Evolutionary conservation across 768 basidiomycete genomes (phyloP).

Genomic region (Sporobolomyces phaffii): DNA sequence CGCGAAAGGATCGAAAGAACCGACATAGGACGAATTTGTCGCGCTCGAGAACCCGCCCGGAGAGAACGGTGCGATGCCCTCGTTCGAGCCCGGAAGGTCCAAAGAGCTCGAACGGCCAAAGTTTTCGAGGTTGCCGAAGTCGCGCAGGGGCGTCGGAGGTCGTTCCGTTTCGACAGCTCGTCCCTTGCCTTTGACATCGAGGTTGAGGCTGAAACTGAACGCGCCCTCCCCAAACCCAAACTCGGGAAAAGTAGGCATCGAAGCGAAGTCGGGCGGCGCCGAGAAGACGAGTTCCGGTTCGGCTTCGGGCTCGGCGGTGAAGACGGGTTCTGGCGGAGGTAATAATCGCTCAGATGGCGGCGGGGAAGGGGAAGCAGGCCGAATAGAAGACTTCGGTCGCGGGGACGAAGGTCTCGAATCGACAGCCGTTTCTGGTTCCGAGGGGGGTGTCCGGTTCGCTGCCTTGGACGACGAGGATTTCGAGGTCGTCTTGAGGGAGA

Average conservation of each 20-base stretch:
- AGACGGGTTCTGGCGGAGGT: conserved; percentile 10
- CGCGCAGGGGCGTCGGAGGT: conserved; percentile 19
- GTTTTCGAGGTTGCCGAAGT: conserved; percentile 26
- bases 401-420: background rate
- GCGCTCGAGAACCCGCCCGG: conserved; percentile 9
- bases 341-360: background rate
- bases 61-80: conserved; percentile 9
- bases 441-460: background rate
- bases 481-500: conserved; percentile 14
- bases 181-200: conserved; percentile 36
- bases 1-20: conserved; percentile 43
- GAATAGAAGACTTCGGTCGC: background rate
- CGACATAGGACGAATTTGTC: conserved; percentile 34
- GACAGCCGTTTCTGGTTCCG: background rate
- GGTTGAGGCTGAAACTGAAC: conserved; percentile 71
- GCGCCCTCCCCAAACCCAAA: conserved; percentile 75
- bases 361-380: conserved; percentile 11
- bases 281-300: background rate
- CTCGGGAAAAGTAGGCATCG: conserved; percentile 62
- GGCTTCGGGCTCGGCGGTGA: conserved; percentile 49
- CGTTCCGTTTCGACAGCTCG: conserved; percentile 3
- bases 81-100: background rate
- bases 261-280: conserved; percentile 6
- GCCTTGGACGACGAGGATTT: conserved; percentile 5
- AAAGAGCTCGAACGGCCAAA: conserved; percentile 14